phyloP scores from a whole-genome alignment of 805 yeast species.

The Candida tibetensis region DNA sequence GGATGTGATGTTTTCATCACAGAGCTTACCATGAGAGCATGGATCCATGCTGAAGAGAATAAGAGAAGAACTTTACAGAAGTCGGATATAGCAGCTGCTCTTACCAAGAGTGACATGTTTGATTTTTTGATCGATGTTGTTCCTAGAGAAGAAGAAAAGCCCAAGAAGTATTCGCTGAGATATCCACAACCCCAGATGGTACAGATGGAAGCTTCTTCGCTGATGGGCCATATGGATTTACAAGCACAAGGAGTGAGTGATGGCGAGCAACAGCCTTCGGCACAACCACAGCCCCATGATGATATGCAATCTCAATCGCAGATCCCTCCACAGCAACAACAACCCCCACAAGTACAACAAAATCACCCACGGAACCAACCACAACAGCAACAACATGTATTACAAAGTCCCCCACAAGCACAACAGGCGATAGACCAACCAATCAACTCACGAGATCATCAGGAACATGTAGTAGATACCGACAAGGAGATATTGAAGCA shows the following conservation, averaged over 20 bases:
- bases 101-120: conserved; percentile 94
- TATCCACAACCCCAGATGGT: not conserved
- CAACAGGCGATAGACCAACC: not conserved
- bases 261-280: not conserved
- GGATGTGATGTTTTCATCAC: conserved; percentile 98
- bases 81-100: conserved; percentile 91
- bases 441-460: not conserved
- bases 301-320: conserved; percentile 1
- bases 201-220: not conserved
- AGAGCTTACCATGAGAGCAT: conserved; percentile 96
- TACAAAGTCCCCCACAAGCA: not conserved
- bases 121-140: conserved; percentile 95
- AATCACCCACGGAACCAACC: conserved; percentile 1
- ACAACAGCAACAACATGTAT: conserved; percentile 1
- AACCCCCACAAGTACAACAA: conserved; percentile 4
- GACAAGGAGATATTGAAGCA: conserved; percentile 5
- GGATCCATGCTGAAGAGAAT: conserved; percentile 98
- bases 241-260: not conserved
- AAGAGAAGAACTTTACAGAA: conserved; percentile 92
- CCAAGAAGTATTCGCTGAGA: conserved; percentile 32
- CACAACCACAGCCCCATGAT: not conserved
- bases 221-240: not conserved
- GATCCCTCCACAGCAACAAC: not conserved
- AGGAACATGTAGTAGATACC: not conserved
- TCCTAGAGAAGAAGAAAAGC: conserved; percentile 80